phyloP scores from a whole-genome alignment of 306 rosid species.

The Psophocarpus tetragonolobus region DNA sequence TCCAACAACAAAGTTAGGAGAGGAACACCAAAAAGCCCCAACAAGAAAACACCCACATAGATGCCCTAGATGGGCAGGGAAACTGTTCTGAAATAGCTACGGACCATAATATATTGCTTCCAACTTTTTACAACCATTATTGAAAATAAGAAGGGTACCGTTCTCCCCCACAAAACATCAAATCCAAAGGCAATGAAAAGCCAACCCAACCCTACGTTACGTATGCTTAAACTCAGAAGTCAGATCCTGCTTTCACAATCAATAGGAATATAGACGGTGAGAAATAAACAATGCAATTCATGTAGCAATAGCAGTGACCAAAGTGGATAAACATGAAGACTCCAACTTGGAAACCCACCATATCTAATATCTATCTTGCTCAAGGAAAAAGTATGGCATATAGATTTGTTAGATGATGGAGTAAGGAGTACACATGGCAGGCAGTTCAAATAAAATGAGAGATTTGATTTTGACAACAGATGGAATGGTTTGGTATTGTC shows the following conservation, averaged over 20 bases:
- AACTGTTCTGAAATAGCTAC: slow-evolving; percentile 41
- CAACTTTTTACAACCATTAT: slow-evolving; percentile 48
- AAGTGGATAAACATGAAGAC: slow-evolving; percentile 53
- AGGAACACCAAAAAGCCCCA: slow-evolving; percentile 43
- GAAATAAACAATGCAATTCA: slow-evolving; percentile 32
- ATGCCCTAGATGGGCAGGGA: slow-evolving; percentile 36
- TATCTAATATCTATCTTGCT: slow-evolving; percentile 43
- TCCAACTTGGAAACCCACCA: slow-evolving; percentile 37
- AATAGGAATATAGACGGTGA: slow-evolving; percentile 37
- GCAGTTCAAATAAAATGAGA: slow-evolving; percentile 45
- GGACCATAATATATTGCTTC: slow-evolving; percentile 27
- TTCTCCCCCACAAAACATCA: slow-evolving; percentile 48
- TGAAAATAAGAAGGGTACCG: slow-evolving; percentile 41
- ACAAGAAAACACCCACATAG: slow-evolving; percentile 54
- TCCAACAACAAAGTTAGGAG: slow-evolving; percentile 29
- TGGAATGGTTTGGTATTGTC: slow-evolving; percentile 46
- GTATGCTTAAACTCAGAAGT: slow-evolving; percentile 37
- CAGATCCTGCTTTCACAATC: slow-evolving; percentile 41
- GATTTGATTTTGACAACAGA: slow-evolving; percentile 54
- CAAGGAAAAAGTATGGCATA: slow-evolving; percentile 17
- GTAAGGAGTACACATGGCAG: slow-evolving; percentile 56
- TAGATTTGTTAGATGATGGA: slow-evolving; percentile 41
- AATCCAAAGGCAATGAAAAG: slow-evolving; percentile 43
- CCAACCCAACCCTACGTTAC: slow-evolving; percentile 43
- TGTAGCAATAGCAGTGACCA: slow-evolving; percentile 31